These are phyloP conservation scores for Agaricales sp. DNA, from an alignment of 1,284 basidiomycete species.

Conservation along the genomic window DNA sequence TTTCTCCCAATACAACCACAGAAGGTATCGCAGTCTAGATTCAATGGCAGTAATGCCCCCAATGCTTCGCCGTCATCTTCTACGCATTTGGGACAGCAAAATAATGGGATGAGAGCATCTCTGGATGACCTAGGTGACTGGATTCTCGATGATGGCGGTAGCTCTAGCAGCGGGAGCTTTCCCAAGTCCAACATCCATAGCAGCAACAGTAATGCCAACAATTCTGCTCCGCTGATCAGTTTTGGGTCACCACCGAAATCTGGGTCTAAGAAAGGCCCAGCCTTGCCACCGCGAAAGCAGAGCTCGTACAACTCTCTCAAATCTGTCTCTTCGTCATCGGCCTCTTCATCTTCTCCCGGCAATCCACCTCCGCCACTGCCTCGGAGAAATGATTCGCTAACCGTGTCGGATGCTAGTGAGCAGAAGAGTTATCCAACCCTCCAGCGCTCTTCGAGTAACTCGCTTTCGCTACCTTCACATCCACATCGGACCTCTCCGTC, in stretches of 20 bases:
- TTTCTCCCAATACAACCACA: conserved; percentile 18
- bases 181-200: background rate
- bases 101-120: conserved; percentile 46
- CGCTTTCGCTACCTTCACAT: conserved; percentile 19
- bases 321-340: background rate
- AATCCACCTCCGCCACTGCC: conserved; percentile 38
- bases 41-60: too few species aligned
- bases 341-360: background rate
- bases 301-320: conserved; percentile 10
- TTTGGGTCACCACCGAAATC: conserved; percentile 11
- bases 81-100: conserved; percentile 39
- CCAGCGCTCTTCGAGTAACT: conserved; percentile 11
- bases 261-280: conserved; percentile 14
- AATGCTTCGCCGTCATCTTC: conserved; percentile 30
- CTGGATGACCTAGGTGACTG: conserved; percentile 67
- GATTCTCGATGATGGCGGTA: conserved; percentile 55
- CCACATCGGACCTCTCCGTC: conserved; percentile 10
- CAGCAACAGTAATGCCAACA: background rate
- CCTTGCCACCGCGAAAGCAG: conserved; percentile 17
- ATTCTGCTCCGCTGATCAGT: background rate
- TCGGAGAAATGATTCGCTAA: conserved; percentile 9
- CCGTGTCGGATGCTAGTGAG: conserved; percentile 9
- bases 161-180: conserved; percentile 15
- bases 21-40: conserved; percentile 17
- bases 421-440: conserved; percentile 13